Evolutionary conservation across 192 early-diverging fungal species (phyloP).

Genomic region (Lobosporangium transversale): DNA sequence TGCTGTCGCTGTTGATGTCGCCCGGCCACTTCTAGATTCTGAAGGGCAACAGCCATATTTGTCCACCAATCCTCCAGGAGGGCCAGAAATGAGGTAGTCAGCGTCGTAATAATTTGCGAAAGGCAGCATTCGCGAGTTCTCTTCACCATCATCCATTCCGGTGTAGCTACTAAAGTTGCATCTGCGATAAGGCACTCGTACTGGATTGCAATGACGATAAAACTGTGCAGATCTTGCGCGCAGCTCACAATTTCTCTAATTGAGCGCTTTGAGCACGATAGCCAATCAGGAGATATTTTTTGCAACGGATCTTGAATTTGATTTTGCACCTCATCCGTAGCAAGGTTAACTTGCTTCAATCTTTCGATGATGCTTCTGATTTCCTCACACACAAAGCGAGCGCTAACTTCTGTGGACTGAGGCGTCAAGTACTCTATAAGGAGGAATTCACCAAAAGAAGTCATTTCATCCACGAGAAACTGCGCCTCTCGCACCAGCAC

Average conservation of each 20-base stretch:
- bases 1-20: neutral
- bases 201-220: conserved; percentile 33
- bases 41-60: conserved; percentile 27
- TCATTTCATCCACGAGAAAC: conserved; percentile 31
- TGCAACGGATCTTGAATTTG: neutral
- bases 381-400: conserved; percentile 24
- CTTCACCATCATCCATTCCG: conserved; percentile 44
- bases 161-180: conserved; percentile 16
- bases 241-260: conserved; percentile 32
- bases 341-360: conserved; percentile 14
- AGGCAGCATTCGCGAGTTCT: conserved; percentile 38
- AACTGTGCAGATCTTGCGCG: conserved; percentile 22
- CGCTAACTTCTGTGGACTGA: conserved; percentile 11
- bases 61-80: conserved; percentile 47
- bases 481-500: conserved; percentile 27
- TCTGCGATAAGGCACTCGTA: conserved; percentile 36
- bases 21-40: neutral
- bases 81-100: conserved; percentile 34
- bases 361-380: conserved; percentile 17
- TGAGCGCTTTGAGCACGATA: conserved; percentile 7
- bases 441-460: conserved; percentile 21
- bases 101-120: conserved; percentile 19
- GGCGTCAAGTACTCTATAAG: conserved; percentile 16
- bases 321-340: neutral
- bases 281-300: neutral